A percentile compares a stretch with the other conserved stretches of the same genome.
Conservation (phyloP, 352 stramenopile genomes). For the Peronospora farinosa region DNA sequence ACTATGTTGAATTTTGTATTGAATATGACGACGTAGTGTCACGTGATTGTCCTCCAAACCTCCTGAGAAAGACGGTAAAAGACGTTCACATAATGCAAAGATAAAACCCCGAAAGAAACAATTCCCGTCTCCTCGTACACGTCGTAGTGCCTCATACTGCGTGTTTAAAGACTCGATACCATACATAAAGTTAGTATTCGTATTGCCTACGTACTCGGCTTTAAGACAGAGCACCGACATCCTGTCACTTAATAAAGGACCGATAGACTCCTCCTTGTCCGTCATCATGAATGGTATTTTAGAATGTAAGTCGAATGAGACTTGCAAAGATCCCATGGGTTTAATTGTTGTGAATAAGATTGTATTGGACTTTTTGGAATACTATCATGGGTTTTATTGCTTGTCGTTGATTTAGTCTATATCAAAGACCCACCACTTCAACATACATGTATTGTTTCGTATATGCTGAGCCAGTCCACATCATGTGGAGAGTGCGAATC, state of each 20-base stretch:
- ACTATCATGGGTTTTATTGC: neutral
- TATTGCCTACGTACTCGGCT: conserved; percentile 68
- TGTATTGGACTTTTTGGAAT: too few relatives aligned
- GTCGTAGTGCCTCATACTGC: conserved; percentile 69
- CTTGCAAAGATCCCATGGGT: too few relatives aligned
- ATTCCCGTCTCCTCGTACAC: conserved; percentile 87
- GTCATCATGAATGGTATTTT: too few relatives aligned
- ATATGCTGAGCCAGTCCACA: conserved; percentile 20
- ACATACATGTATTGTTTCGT: neutral
- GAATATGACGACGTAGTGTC: conserved; percentile 35
- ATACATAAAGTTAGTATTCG: conserved; percentile 63
- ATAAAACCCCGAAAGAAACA: conserved; percentile 90
- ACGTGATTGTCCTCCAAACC: conserved; percentile 19
- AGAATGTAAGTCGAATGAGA: too few relatives aligned
- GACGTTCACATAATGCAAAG: conserved; percentile 80
- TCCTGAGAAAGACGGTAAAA: conserved; percentile 33
- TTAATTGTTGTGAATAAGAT: too few relatives aligned
- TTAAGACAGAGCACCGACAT: conserved; percentile 53
- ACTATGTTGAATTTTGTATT: conserved; percentile 57
- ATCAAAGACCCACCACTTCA: neutral
- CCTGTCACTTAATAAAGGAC: conserved; percentile 49
- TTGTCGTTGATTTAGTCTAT: neutral
- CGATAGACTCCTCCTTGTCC: neutral
- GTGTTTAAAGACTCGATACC: conserved; percentile 58
- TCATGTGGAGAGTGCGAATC: conserved; percentile 14